These are phyloP conservation scores for barrel medic (Medicago truncatula) DNA, from an alignment of 306 rosid species.

Conservation along the genomic window MtrunA17r5.0-ANR NC_053048.1:5580001-5580500, in stretches of 20 bases:
- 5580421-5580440: too few species aligned
- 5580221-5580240: constrained; percentile 45
- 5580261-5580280: constrained; percentile 46
- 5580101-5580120: constrained; percentile 2
- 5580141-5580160: constrained; percentile 11
- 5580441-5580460: too few species aligned
- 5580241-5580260: constrained; percentile 35
- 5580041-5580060: too few species aligned
- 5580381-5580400: too few species aligned
- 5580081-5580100: too few species aligned
- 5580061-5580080: too few species aligned
- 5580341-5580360: constrained; percentile 34
- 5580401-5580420: too few species aligned
- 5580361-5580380: too few species aligned
- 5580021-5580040: too few species aligned
- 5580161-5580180: constrained; percentile 68
- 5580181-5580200: constrained; percentile 52
- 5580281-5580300: constrained; percentile 58
- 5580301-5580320: constrained; percentile 38
- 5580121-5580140: constrained; percentile 7
- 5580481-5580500: too few species aligned
- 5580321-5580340: constrained; percentile 38
- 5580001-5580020: too few species aligned
- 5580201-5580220: constrained; percentile 38
- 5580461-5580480: too few species aligned